Evolutionary conservation across 2,329 filamentous ascomycete species (phyloP), one percentile per base, ranked within the genome.

Genomic region (Aspergillaceae sp.): DNA sequence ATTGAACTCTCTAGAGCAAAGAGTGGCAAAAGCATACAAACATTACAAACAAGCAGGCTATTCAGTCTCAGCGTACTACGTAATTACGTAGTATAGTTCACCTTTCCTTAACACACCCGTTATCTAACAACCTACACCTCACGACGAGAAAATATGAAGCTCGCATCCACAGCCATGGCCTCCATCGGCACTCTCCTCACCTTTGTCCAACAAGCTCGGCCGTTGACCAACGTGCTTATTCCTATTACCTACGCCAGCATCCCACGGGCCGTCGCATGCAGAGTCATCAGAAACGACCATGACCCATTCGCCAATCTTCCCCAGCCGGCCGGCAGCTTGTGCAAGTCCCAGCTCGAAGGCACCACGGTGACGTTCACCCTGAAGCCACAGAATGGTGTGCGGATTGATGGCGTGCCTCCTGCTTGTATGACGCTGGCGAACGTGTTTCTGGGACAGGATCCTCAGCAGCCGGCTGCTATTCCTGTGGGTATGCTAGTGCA

Each of bases 401-500:
- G 19, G 11, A 37, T 42, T 36, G 44, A 42, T 19, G 26, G 19
- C 7, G 44, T 42, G 4, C 40, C 44, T 3, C n/a, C 44, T 11
- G 37, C 44, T 9, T 46, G 40, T 29, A 46, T 42, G 44, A 42
- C 44, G 7, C 34, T 46, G 40, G 40, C 44, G n/a, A 46, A 32
- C 37, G 44, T 46, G 3, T 35, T 42, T 6, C 10, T 46, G 40
- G 38, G 38, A 7, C 7, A 41, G 1, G 29, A 42, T 41, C 37
- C 40, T 28, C 6, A 46, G 7, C 29, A 42, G 26, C 29, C 44
- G 7, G 37, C n/a, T 8, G 38, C 44, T 41, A 46, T 34, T 42
- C 40, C 44, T 37, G 9, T 46, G 32, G 44, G 40, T 46, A 46
- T 33, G 29, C 35, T 38, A 5, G 19, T 27, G 8, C 32, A 33